These are phyloP conservation scores for Aureobasidium sp. DNA, from an alignment of 2,329 filamentous ascomycete genomes.

Conservation along the genomic window DNA sequence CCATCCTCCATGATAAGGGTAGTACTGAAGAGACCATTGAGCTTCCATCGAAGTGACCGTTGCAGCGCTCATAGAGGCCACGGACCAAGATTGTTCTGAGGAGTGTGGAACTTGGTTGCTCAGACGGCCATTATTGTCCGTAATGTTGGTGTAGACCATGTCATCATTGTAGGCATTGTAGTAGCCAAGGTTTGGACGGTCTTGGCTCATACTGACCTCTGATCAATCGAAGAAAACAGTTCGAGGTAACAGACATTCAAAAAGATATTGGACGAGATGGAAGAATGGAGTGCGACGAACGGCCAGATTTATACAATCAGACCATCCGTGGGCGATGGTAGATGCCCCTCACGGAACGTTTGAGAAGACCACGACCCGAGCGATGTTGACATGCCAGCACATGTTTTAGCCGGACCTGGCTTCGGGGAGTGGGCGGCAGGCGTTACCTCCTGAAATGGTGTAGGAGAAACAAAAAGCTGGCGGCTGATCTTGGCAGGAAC, in stretches of 20 bases:
- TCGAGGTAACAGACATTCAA: constrained; percentile 7
- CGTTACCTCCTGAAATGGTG: constrained; percentile 9
- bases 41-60: neutral
- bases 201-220: constrained; percentile 8
- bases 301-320: constrained; percentile 1
- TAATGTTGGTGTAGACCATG: neutral
- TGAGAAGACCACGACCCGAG: neutral
- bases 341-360: constrained; percentile 1
- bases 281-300: neutral
- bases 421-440: constrained; percentile 14
- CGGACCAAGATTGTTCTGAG: neutral
- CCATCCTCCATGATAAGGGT: neutral
- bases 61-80: neutral
- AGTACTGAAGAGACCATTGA: constrained; percentile 3
- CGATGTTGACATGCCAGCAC: constrained; percentile 7
- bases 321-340: neutral
- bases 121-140: neutral
- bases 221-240: neutral
- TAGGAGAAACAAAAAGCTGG: constrained; percentile 3
- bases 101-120: neutral
- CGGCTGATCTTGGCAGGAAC: constrained; percentile 14
- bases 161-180: neutral
- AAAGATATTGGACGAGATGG: constrained; percentile 1
- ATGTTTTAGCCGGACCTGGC: constrained; percentile 10
- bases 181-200: constrained; percentile 8